These are phyloP conservation scores for Ramaria rubella DNA, from an alignment of 768 basidiomycete genomes.

Conservation along the genomic window DNA sequence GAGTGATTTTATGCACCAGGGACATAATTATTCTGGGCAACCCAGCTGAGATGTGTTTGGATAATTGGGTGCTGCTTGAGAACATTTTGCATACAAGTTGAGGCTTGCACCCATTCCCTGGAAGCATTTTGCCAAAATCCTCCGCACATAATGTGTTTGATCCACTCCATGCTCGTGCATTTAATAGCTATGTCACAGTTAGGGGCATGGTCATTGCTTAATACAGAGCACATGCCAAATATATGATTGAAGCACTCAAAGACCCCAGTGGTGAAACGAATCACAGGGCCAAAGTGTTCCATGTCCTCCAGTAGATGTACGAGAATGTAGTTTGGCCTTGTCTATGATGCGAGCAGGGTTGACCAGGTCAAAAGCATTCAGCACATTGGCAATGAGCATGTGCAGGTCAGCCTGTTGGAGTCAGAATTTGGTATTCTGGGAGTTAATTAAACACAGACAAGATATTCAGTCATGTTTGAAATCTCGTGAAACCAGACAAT, in stretches of 20 bases:
- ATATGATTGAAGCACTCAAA: conserved; percentile 13
- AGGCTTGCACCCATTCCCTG: conserved; percentile 12
- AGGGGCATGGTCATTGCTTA: conserved; percentile 12
- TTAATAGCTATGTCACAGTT: conserved; percentile 12
- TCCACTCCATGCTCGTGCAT: conserved; percentile 15
- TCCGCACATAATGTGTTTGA: conserved; percentile 27
- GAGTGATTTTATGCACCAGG: neutral
- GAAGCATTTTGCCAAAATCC: conserved; percentile 18
- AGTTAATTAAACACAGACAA: conserved; percentile 4
- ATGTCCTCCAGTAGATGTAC: conserved; percentile 25
- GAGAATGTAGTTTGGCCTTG: conserved; percentile 31
- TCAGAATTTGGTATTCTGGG: neutral
- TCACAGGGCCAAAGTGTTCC: conserved; percentile 27
- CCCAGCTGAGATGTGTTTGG: conserved; percentile 21
- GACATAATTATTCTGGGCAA: neutral
- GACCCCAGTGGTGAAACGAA: conserved; percentile 25
- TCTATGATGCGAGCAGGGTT: conserved; percentile 29
- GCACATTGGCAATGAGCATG: conserved; percentile 30
- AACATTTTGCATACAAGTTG: conserved; percentile 13
- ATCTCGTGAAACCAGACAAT: conserved; percentile 15
- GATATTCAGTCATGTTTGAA: conserved; percentile 10
- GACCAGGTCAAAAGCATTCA: conserved; percentile 27
- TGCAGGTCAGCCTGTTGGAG: conserved; percentile 9
- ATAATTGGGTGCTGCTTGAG: conserved; percentile 13
- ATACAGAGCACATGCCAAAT: conserved; percentile 9